These are phyloP conservation scores for Erigeron canadensis DNA, from an alignment of 129 eudicot genomes.

Conservation along the genomic window DNA sequence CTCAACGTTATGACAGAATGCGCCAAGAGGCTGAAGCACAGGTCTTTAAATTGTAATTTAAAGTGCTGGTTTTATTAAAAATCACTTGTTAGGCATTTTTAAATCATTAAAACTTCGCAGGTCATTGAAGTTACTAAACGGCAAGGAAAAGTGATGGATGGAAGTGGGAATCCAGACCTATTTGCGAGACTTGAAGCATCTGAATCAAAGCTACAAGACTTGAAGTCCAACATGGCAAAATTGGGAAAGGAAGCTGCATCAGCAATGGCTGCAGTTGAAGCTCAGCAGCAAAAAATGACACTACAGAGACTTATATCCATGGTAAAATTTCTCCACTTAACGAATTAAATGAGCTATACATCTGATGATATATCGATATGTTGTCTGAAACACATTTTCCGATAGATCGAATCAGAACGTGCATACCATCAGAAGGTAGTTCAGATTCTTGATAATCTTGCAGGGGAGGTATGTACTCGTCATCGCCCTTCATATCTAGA, in stretches of 20 bases:
- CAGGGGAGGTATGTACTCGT: conserved; percentile 60
- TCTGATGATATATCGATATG: neutral
- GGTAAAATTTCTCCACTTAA: conserved; percentile 42
- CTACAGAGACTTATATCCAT: conserved; percentile 78
- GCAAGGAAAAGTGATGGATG: conserved; percentile 76
- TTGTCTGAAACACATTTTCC: conserved; percentile 15
- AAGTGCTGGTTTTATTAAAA: neutral
- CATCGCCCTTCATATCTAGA: conserved; percentile 11
- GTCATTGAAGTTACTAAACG: conserved; percentile 90
- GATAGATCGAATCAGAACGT: conserved; percentile 88
- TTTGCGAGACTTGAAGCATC: conserved; percentile 77
- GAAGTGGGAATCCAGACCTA: conserved; percentile 57
- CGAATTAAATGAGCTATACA: conserved; percentile 14
- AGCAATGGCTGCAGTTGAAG: conserved; percentile 97
- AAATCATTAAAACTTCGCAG: conserved; percentile 40
- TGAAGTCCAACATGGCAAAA: conserved; percentile 76
- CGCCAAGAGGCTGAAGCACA: conserved; percentile 97
- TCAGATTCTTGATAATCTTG: conserved; percentile 92
- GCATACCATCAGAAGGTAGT: conserved; percentile 81
- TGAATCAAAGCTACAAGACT: conserved; percentile 72
- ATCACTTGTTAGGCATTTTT: neutral
- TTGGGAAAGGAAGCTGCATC: conserved; percentile 92
- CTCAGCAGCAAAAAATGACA: conserved; percentile 90
- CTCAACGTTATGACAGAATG: conserved; percentile 90
- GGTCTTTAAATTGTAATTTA: conserved; percentile 39